Evolutionary conservation across 1,284 basidiomycete species (phyloP).

Genomic region (Xanthoconium separans): DNA sequence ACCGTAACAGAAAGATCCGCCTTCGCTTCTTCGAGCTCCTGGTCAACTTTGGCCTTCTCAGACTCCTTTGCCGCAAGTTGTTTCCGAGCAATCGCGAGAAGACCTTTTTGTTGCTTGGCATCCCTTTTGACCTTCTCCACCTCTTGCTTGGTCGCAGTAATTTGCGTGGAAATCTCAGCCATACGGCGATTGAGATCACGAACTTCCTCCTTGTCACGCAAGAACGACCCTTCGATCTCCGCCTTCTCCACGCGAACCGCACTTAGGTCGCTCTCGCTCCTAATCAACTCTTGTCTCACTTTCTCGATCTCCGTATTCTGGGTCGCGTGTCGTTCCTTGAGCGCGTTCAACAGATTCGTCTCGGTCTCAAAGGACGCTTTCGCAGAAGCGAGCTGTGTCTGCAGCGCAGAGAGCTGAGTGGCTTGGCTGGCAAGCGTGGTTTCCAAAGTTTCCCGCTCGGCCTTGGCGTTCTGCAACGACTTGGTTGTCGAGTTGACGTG

Average conservation of each 20-base stretch:
- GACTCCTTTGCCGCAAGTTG: constrained; percentile 86
- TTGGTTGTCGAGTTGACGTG: constrained; percentile 80
- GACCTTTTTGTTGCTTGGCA: constrained; percentile 92
- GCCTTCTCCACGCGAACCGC: constrained; percentile 88
- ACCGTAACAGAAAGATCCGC: constrained; percentile 52
- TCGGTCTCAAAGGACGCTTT: constrained; percentile 87
- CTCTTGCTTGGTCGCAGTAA: constrained; percentile 68
- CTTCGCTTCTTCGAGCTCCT: constrained; percentile 68
- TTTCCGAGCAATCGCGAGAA: constrained; percentile 93
- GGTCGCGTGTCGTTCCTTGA: constrained; percentile 71
- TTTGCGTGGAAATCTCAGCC: constrained; percentile 78
- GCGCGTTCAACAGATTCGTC: constrained; percentile 67
- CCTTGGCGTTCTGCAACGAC: constrained; percentile 60
- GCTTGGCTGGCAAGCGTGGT: constrained; percentile 61
- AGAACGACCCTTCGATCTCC: constrained; percentile 84
- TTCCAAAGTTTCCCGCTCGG: constrained; percentile 59
- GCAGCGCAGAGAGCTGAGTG: constrained; percentile 67
- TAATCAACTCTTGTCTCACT: constrained; percentile 80
- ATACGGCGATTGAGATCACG: constrained; percentile 84
- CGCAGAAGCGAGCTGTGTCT: constrained; percentile 73
- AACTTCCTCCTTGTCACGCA: constrained; percentile 95
- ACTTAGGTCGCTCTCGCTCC: constrained; percentile 89
- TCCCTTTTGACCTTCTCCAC: constrained; percentile 93
- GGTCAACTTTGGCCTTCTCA: constrained; percentile 69
- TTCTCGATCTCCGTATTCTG: constrained; percentile 80